Conservation (phyloP, 129 eudicot genomes). For the Ambrosia artemisiifolia region DNA sequence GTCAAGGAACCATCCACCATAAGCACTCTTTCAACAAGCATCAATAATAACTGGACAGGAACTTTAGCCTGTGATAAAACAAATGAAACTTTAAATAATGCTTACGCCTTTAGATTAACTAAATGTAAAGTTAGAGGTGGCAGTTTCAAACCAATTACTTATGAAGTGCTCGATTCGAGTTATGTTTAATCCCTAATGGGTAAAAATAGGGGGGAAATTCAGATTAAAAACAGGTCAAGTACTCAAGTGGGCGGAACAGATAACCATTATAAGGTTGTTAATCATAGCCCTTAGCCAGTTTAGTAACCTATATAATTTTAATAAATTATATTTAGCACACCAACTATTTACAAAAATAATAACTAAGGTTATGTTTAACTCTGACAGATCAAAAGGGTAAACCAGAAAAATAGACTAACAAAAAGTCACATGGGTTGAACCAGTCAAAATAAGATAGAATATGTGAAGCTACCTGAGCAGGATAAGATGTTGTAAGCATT, state of each 20-base stretch:
- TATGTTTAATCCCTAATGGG: not conserved
- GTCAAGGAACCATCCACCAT: slow-evolving; percentile 74
- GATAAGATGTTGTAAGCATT: slow-evolving; percentile 71
- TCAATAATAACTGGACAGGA: slow-evolving; percentile 55
- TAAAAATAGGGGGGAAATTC: not conserved
- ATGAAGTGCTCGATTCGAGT: not conserved
- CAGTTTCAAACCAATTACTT: not conserved
- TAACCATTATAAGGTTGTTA: not conserved
- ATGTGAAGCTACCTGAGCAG: slow-evolving; percentile 56
- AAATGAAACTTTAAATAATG: slow-evolving; percentile 8
- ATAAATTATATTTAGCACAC: not conserved
- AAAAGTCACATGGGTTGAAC: not conserved
- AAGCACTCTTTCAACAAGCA: slow-evolving; percentile 68
- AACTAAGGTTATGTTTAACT: not conserved
- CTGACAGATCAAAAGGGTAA: no score
- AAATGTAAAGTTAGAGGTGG: not conserved
- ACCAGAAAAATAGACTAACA: not conserved
- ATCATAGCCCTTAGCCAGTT: not conserved
- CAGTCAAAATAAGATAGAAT: not conserved
- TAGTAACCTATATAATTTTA: not conserved
- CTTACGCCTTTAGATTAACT: not conserved
- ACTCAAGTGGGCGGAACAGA: not conserved
- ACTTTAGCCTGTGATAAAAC: slow-evolving; percentile 47
- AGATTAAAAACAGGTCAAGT: not conserved
- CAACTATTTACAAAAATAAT: not conserved